Evolutionary conservation across 768 basidiomycete species (phyloP).

Genomic region (Chalciporus chontae): DNA sequence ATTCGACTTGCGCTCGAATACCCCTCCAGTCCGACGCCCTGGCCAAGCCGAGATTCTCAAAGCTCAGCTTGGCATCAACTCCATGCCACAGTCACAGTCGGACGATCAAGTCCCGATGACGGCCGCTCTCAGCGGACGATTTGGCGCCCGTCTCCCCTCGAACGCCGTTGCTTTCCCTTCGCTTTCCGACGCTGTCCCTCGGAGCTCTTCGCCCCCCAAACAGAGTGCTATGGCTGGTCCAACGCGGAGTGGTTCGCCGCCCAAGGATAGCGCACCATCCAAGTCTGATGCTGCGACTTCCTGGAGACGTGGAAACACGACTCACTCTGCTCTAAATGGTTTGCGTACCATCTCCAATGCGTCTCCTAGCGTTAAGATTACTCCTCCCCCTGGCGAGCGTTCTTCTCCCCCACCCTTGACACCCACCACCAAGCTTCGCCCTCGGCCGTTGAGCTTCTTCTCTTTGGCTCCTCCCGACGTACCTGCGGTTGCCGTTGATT

Average conservation of each 20-base stretch:
- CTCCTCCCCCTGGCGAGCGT: constrained; percentile 65
- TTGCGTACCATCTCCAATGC: constrained; percentile 51
- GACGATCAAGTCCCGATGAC: constrained; percentile 78
- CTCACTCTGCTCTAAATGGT: constrained; percentile 67
- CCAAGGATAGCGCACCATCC: constrained; percentile 46
- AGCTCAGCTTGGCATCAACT: constrained; percentile 49
- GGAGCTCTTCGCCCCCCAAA: constrained; percentile 40
- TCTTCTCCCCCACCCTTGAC: constrained; percentile 47
- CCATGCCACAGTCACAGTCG: constrained; percentile 20
- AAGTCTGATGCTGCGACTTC: constrained; percentile 78
- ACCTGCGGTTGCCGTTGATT: constrained; percentile 57
- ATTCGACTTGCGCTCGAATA: constrained; percentile 62
- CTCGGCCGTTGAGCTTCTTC: constrained; percentile 65
- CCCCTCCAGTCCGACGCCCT: constrained; percentile 62
- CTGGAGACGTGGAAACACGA: constrained; percentile 72
- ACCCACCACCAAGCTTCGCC: constrained; percentile 44
- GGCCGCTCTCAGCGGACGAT: constrained; percentile 71
- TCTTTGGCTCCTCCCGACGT: constrained; percentile 41
- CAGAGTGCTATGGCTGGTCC: constrained; percentile 69
- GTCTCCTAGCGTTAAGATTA: constrained; percentile 67
- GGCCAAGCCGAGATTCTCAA: constrained; percentile 66
- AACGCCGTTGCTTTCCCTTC: constrained; percentile 39
- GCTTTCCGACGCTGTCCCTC: constrained; percentile 44
- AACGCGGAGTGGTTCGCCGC: constrained; percentile 53
- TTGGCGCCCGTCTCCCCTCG: constrained; percentile 54